These are phyloP conservation scores for Glarea lozoyensis DNA, from an alignment of 495 filamentous ascomycete species.

Conservation along the genomic window DNA sequence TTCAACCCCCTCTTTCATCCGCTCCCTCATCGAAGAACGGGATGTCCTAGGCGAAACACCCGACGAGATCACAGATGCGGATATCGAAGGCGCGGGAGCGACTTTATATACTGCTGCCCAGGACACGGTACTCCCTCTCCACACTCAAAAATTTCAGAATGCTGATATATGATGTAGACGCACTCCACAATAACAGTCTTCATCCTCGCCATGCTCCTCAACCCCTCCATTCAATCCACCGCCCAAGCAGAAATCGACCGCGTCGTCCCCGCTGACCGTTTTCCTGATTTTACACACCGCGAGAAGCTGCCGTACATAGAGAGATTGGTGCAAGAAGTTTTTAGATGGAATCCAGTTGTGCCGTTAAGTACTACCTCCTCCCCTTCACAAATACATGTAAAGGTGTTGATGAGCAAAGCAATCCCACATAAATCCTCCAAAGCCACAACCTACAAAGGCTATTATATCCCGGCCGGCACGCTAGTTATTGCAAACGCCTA, in stretches of 20 bases:
- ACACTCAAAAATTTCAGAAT: too few species aligned
- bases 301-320: constrained; percentile 41
- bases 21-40: background rate
- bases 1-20: background rate
- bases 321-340: constrained; percentile 45
- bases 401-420: too few species aligned
- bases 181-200: constrained; percentile 48
- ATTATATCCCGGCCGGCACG: constrained; percentile 37
- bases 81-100: constrained; percentile 6
- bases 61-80: constrained; percentile 1
- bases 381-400: too few species aligned
- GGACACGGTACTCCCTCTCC: too few species aligned
- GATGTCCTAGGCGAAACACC: background rate
- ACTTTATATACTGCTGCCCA: constrained; percentile 3
- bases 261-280: constrained; percentile 34
- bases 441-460: constrained; percentile 44
- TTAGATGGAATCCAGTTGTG: constrained; percentile 45
- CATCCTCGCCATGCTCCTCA: constrained; percentile 48
- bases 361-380: too few species aligned
- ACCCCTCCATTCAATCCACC: constrained; percentile 35
- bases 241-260: constrained; percentile 47
- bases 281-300: constrained; percentile 43
- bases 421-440: constrained; percentile 45
- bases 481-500: constrained; percentile 25
- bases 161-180: too few species aligned